phyloP scores from a whole-genome alignment of 805 yeast species.

The Saccharomycopsis fermentans region DNA sequence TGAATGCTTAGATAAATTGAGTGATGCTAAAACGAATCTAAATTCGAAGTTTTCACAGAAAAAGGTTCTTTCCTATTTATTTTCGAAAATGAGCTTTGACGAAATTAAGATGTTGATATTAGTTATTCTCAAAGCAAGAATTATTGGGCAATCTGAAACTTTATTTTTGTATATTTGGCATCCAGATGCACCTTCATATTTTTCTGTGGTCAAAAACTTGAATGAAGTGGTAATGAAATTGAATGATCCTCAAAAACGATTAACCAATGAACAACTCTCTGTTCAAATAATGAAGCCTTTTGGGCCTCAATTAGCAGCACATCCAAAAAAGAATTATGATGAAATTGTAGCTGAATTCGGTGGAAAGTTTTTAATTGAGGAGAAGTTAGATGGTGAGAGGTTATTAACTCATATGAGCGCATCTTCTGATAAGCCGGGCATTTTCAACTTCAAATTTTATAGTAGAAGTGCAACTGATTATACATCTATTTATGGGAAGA shows the following conservation, averaged over 20 bases:
- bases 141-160: conserved; percentile 54
- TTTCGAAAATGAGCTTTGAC: conserved; percentile 43
- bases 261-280: conserved; percentile 30
- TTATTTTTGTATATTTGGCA: conserved; percentile 57
- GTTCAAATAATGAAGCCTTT: conserved; percentile 36
- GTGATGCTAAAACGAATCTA: neutral
- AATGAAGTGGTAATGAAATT: conserved; percentile 50
- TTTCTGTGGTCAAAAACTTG: conserved; percentile 55
- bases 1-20: conserved; percentile 2
- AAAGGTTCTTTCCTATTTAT: conserved; percentile 37
- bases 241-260: conserved; percentile 36
- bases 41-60: conserved; percentile 25
- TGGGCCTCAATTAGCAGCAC: conserved; percentile 66
- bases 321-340: conserved; percentile 39
- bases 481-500: conserved; percentile 56
- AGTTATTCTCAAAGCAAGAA: conserved; percentile 48
- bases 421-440: conserved; percentile 23
- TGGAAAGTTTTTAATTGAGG: conserved; percentile 60
- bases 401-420: conserved; percentile 55
- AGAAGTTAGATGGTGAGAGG: conserved; percentile 90
- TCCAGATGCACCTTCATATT: conserved; percentile 62
- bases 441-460: conserved; percentile 35
- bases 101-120: conserved; percentile 64
- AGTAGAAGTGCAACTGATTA: conserved; percentile 68
- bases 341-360: conserved; percentile 33